These are phyloP conservation scores for Grifola frondosa DNA, from an alignment of 1,284 basidiomycete species.

Conservation along the genomic window DNA sequence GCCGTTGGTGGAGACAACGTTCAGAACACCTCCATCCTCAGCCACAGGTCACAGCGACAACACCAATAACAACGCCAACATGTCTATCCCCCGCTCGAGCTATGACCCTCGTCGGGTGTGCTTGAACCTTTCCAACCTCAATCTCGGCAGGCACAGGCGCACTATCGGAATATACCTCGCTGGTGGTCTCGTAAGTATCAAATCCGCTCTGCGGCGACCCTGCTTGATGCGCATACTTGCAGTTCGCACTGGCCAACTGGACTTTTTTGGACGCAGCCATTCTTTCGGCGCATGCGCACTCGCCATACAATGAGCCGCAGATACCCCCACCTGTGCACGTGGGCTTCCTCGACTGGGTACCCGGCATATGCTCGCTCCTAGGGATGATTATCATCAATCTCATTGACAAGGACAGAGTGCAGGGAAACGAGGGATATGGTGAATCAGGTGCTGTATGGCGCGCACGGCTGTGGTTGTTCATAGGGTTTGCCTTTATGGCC, in stretches of 20 bases:
- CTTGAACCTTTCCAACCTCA: slow-evolving; percentile 66
- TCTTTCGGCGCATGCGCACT: slow-evolving; percentile 79
- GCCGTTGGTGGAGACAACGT: too few species aligned
- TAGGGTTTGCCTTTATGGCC: slow-evolving; percentile 96
- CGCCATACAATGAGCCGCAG: slow-evolving; percentile 68
- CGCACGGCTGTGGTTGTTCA: slow-evolving; percentile 86
- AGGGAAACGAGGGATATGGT: slow-evolving; percentile 78
- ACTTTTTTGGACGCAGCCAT: slow-evolving; percentile 94
- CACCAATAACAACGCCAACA: slow-evolving; percentile 26
- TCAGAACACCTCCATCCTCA: too few species aligned
- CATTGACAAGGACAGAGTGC: slow-evolving; percentile 91
- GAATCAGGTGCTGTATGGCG: slow-evolving; percentile 87
- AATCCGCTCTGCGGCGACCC: slow-evolving; percentile 1
- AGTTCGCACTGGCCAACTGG: slow-evolving; percentile 96
- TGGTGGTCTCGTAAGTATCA: slow-evolving; percentile 77
- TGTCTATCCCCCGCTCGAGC: slow-evolving; percentile 71
- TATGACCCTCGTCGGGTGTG: slow-evolving; percentile 91
- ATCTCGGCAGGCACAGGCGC: slow-evolving; percentile 68
- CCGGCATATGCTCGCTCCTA: slow-evolving; percentile 90
- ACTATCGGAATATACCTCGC: slow-evolving; percentile 89
- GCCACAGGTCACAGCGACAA: background rate
- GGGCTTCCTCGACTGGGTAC: slow-evolving; percentile 92
- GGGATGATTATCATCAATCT: slow-evolving; percentile 93
- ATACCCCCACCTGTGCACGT: slow-evolving; percentile 83
- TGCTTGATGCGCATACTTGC: background rate